A percentile compares a stretch with the other conserved stretches of the same genome.
These are phyloP conservation scores for Candida boidinii DNA, from an alignment of 805 yeast species.

Conservation along the genomic window DNA sequence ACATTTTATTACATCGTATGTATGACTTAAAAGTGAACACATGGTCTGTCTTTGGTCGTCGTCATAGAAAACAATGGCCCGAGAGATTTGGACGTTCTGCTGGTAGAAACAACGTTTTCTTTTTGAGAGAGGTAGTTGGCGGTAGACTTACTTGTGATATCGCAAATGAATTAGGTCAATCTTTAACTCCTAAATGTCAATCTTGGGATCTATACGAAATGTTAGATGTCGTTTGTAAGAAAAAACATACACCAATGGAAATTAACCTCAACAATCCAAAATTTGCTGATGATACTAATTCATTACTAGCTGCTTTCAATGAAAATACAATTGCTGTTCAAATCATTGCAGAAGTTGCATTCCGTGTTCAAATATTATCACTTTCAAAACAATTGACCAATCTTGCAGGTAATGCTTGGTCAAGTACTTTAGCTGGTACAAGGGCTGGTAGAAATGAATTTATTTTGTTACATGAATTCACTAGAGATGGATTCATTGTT, in stretches of 20 bases:
- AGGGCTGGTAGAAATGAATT: conserved; percentile 94
- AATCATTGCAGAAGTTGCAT: conserved; percentile 70
- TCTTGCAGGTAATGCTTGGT: conserved; percentile 96
- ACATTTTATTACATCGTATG: conserved; percentile 75
- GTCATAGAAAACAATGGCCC: conserved; percentile 72
- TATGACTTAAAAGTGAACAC: conserved; percentile 61
- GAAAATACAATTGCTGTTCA: conserved; percentile 62
- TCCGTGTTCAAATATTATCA: conserved; percentile 77
- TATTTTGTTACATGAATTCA: conserved; percentile 86
- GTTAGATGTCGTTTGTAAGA: conserved; percentile 72
- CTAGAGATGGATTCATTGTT: conserved; percentile 67
- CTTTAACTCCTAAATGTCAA: conserved; percentile 84
- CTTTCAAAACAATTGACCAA: conserved; percentile 86
- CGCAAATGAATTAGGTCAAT: conserved; percentile 91
- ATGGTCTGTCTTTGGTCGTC: conserved; percentile 81
- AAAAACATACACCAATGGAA: conserved; percentile 54
- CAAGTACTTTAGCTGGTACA: conserved; percentile 88
- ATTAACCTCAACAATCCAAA: conserved; percentile 63
- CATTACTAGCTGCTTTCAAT: conserved; percentile 58
- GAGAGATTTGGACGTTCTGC: conserved; percentile 52
- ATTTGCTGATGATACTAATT: conserved; percentile 57
- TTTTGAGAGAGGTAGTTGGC: conserved; percentile 61
- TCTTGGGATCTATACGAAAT: conserved; percentile 92
- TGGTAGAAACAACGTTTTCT: conserved; percentile 36
- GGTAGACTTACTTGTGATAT: conserved; percentile 90